Conservation (phyloP, 1,284 basidiomycete genomes). For the Coniophora puteana region DNA sequence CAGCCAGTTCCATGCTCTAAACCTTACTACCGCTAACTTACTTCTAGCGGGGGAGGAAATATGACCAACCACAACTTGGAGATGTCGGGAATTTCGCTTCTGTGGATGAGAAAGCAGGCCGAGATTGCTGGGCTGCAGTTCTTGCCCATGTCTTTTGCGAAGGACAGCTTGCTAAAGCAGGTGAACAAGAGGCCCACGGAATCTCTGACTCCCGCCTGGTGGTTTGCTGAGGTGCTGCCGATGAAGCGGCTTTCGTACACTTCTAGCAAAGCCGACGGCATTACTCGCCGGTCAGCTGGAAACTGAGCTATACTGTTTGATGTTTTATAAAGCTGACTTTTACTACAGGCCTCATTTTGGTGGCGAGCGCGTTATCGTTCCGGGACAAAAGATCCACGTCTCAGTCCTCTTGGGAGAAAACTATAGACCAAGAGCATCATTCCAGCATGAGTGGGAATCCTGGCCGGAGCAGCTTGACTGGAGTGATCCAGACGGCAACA, state of each 20-base stretch:
- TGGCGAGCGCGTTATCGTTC: conserved; percentile 23
- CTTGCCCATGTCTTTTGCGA: conserved; percentile 14
- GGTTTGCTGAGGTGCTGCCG: conserved; percentile 20
- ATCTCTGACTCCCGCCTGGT: conserved; percentile 20
- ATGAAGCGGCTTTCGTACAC: conserved; percentile 23
- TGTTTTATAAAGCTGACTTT: conserved; percentile 6
- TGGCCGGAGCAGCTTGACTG: not conserved
- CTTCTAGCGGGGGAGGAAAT: conserved; percentile 20
- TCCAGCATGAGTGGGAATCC: conserved; percentile 17
- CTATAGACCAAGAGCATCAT: conserved; percentile 20
- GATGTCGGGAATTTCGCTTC: conserved; percentile 21
- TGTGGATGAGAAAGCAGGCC: conserved; percentile 28
- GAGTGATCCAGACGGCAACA: not conserved
- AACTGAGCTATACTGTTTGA: not conserved
- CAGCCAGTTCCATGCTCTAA: too few relatives aligned
- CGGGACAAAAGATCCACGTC: conserved; percentile 27
- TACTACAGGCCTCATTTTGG: conserved; percentile 14
- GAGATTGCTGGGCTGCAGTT: conserved; percentile 16
- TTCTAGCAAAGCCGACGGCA: conserved; percentile 10
- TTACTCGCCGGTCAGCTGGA: conserved; percentile 14
- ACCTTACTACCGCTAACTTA: conserved; percentile 1
- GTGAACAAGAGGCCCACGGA: conserved; percentile 12
- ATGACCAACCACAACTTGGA: conserved; percentile 9
- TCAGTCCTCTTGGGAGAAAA: conserved; percentile 23
- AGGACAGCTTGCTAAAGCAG: conserved; percentile 16